phyloP scores from a whole-genome alignment of 2,329 filamentous ascomycete genomes.

The Coniella vitis region DNA sequence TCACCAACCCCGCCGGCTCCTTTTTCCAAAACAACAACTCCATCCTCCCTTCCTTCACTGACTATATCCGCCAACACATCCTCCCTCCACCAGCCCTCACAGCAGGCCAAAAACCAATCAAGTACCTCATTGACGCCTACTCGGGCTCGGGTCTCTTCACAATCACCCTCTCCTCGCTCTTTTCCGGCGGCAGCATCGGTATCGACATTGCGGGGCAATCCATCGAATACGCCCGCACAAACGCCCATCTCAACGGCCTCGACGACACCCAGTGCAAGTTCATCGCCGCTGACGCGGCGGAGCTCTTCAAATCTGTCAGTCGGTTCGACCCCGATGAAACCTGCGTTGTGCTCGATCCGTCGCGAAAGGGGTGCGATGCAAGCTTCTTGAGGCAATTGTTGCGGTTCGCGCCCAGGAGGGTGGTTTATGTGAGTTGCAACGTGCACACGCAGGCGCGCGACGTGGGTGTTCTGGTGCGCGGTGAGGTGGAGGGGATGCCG shows the following conservation, averaged over 20 bases:
- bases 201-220: constrained; percentile 81
- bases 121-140: constrained; percentile 94
- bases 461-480: constrained; percentile 78
- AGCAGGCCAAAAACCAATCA: constrained; percentile 44
- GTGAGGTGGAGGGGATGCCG: constrained; percentile 35
- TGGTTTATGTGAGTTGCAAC: constrained; percentile 96
- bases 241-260: constrained; percentile 72
- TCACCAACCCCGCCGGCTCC: constrained; percentile 84
- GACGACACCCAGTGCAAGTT: constrained; percentile 62
- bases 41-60: constrained; percentile 79
- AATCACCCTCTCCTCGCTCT: constrained; percentile 79
- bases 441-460: constrained; percentile 96
- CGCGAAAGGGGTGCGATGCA: constrained; percentile 86
- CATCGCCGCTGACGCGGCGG: constrained; percentile 78
- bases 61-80: constrained; percentile 77
- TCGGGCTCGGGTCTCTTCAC: constrained; percentile 97
- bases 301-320: constrained; percentile 70
- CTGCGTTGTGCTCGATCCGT: constrained; percentile 92
- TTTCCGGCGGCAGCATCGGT: constrained; percentile 74
- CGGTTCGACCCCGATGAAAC: constrained; percentile 71
- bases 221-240: constrained; percentile 71
- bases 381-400: constrained; percentile 78
- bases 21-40: constrained; percentile 99
- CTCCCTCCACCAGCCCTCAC: constrained; percentile 42
- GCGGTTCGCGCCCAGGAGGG: constrained; percentile 65